Percentiles rank a stretch among this genome's conserved stretches.
Conservation (phyloP, 225 moss, liverwort and hornwort species). For the Marchantia polymorpha region DNA sequence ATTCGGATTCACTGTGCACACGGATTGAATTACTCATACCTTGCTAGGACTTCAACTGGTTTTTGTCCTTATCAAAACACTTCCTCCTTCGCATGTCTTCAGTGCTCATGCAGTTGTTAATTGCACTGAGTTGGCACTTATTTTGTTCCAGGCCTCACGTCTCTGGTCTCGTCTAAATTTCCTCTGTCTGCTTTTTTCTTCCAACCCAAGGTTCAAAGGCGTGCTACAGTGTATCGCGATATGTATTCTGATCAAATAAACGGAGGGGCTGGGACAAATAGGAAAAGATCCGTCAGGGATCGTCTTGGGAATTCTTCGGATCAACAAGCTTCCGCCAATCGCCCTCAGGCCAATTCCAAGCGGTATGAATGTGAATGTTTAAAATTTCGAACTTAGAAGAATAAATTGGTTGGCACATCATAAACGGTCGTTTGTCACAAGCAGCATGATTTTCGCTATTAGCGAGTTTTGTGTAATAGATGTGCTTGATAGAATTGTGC, state of each 20-base stretch:
- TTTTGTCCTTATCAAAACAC: no score
- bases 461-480: no score
- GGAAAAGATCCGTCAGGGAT: constrained; percentile 85
- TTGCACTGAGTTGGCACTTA: background rate
- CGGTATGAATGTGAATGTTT: constrained; percentile 36
- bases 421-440: no score
- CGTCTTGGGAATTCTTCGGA: constrained; percentile 58
- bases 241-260: constrained; percentile 92
- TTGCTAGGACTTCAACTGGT: background rate
- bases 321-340: constrained; percentile 40
- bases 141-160: background rate
- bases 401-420: no score
- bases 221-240: constrained; percentile 68
- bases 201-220: constrained; percentile 58
- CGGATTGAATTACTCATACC: background rate
- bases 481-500: no score
- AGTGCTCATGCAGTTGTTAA: background rate
- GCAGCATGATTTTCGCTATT: no score
- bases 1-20: no score
- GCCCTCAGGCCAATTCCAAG: constrained; percentile 42
- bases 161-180: background rate
- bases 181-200: background rate
- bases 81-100: background rate
- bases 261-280: constrained; percentile 51
- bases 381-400: background rate